Conservation (phyloP, 805 yeast species). For the Kockiozyma suomiensis region DNA sequence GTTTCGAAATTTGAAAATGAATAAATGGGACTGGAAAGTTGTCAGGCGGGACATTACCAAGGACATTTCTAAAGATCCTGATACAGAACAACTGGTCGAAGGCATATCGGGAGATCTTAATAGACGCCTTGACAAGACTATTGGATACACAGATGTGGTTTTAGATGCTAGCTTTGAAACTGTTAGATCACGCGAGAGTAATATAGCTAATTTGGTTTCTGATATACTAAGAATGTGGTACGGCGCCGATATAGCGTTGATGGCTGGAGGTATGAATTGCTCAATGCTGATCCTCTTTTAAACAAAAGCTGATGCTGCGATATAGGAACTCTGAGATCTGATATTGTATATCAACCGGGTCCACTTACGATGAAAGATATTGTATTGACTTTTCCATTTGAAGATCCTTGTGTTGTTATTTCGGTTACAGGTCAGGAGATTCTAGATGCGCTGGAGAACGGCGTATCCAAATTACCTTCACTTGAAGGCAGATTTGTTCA, state of each 20-base stretch:
- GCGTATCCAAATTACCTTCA: constrained; percentile 36
- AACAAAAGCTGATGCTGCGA: background rate
- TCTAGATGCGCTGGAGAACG: constrained; percentile 32
- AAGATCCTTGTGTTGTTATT: constrained; percentile 36
- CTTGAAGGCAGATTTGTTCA: constrained; percentile 35
- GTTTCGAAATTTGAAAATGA: constrained; percentile 1
- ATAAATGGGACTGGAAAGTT: constrained; percentile 25
- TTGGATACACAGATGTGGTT: constrained; percentile 33
- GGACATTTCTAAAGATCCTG: constrained; percentile 22
- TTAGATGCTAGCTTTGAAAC: constrained; percentile 33
- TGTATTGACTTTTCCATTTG: constrained; percentile 34
- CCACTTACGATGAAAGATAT: constrained; percentile 29
- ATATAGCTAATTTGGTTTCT: constrained; percentile 33
- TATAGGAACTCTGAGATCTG: constrained; percentile 33
- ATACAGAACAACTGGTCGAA: constrained; percentile 19
- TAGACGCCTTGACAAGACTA: constrained; percentile 20
- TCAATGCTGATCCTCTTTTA: background rate
- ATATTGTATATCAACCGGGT: constrained; percentile 27
- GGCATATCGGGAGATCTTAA: constrained; percentile 24
- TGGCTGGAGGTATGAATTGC: constrained; percentile 31
- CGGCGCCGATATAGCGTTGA: constrained; percentile 30
- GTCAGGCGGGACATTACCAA: constrained; percentile 25
- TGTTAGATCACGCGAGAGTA: constrained; percentile 33
- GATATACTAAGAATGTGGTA: constrained; percentile 35
- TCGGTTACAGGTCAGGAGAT: constrained; percentile 28